These are phyloP conservation scores for Hemisphaericaspora subhashii DNA, from an alignment of 1,139 yeast species.

Conservation along the genomic window DNA sequence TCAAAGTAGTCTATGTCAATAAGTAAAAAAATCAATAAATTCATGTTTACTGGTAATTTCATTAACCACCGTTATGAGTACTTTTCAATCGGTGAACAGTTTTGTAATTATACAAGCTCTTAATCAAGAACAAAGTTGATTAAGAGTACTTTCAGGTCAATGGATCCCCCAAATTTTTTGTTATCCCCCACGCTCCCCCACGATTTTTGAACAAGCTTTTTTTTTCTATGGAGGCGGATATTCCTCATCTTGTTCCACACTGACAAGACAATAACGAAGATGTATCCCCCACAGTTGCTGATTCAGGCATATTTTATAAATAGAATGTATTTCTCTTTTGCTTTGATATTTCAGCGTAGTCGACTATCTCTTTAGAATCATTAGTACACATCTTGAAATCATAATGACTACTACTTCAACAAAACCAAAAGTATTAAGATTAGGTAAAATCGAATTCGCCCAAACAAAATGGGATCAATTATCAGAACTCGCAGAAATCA, in stretches of 20 bases:
- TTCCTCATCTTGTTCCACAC: not conserved
- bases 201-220: slow-evolving; percentile 1
- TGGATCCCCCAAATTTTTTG: slow-evolving; percentile 6
- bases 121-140: too few relatives aligned
- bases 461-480: slow-evolving; percentile 57
- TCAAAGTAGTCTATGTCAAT: too few relatives aligned
- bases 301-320: not conserved
- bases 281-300: not conserved
- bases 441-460: slow-evolving; percentile 56
- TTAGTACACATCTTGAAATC: not conserved
- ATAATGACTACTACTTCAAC: slow-evolving; percentile 14
- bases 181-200: slow-evolving; percentile 2
- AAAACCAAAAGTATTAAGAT: slow-evolving; percentile 58
- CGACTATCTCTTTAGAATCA: not conserved
- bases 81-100: too few relatives aligned
- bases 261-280: not conserved
- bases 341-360: too few relatives aligned
- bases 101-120: too few relatives aligned
- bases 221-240: not conserved
- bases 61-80: too few relatives aligned
- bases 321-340: not conserved
- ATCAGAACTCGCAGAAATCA: slow-evolving; percentile 48
- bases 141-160: too few relatives aligned
- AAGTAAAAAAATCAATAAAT: too few relatives aligned
- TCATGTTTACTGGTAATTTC: too few relatives aligned